Conservation (phyloP, 805 yeast species). For the Metschnikowia baotianmanensis region DNA sequence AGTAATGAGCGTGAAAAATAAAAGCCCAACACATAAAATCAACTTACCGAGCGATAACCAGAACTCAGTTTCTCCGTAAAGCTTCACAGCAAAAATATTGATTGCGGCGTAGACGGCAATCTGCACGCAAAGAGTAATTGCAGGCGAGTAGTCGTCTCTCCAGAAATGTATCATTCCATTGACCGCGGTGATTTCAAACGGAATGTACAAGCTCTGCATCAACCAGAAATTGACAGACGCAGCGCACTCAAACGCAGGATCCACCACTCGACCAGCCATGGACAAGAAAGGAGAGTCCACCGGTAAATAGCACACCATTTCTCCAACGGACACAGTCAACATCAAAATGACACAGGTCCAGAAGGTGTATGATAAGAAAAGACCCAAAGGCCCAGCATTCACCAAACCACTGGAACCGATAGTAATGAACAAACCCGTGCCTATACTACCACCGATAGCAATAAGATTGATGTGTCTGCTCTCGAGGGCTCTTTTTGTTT, state of each 20-base stretch:
- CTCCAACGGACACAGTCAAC: slow-evolving; percentile 37
- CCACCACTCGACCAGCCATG: slow-evolving; percentile 39
- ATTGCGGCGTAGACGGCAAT: slow-evolving; percentile 41
- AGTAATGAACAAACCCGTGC: slow-evolving; percentile 38
- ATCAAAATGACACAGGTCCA: slow-evolving; percentile 31
- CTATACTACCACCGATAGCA: slow-evolving; percentile 42
- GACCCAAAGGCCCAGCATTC: slow-evolving; percentile 35
- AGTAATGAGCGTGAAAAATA: slow-evolving; percentile 71
- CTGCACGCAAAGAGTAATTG: slow-evolving; percentile 44
- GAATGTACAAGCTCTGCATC: slow-evolving; percentile 40
- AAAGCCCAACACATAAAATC: slow-evolving; percentile 66
- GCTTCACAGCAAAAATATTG: slow-evolving; percentile 68
- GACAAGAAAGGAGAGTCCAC: slow-evolving; percentile 36
- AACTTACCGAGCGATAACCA: slow-evolving; percentile 66
- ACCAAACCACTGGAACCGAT: slow-evolving; percentile 32
- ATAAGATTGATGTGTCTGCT: slow-evolving; percentile 38
- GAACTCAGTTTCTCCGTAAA: slow-evolving; percentile 82
- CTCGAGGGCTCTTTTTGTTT: slow-evolving; percentile 19
- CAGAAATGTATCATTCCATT: slow-evolving; percentile 55
- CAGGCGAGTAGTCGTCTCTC: slow-evolving; percentile 49
- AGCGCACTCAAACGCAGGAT: slow-evolving; percentile 35
- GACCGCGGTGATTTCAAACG: slow-evolving; percentile 30
- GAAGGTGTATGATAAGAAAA: slow-evolving; percentile 30
- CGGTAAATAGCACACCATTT: slow-evolving; percentile 38
- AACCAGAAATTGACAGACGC: slow-evolving; percentile 39